Evolutionary conservation across 768 basidiomycete genomes (phyloP).

Genomic region (Tulasnella calospora): DNA sequence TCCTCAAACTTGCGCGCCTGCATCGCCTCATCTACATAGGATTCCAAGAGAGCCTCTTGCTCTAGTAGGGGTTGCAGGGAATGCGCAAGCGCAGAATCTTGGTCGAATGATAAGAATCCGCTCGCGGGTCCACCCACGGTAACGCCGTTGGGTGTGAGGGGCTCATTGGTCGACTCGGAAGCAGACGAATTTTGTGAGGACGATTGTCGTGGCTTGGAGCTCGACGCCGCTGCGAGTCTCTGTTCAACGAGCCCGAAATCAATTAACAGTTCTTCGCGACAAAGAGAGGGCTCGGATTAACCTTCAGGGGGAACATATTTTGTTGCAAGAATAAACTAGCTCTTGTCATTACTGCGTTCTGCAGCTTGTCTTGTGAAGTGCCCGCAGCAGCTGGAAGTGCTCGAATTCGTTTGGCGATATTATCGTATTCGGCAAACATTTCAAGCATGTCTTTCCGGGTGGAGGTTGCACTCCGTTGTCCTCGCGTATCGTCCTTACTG

Average conservation of each 20-base stretch:
- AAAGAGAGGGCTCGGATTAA: conserved; percentile 32
- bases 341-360: conserved; percentile 69
- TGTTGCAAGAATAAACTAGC: conserved; percentile 80
- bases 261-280: no score
- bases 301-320: conserved; percentile 85
- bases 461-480: conserved; percentile 49
- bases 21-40: conserved; percentile 86
- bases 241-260: not conserved
- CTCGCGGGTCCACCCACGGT: not conserved
- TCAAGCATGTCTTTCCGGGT: conserved; percentile 79
- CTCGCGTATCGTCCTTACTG: conserved; percentile 27
- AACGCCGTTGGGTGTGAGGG: conserved; percentile 18
- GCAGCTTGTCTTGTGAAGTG: conserved; percentile 77
- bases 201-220: not conserved
- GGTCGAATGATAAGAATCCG: conserved; percentile 39
- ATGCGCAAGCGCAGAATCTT: conserved; percentile 65
- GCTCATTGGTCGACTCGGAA: conserved; percentile 15
- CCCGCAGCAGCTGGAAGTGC: conserved; percentile 61
- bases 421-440: conserved; percentile 84
- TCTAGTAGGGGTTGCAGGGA: conserved; percentile 83
- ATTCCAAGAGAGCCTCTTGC: conserved; percentile 87
- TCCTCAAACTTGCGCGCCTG: conserved; percentile 93
- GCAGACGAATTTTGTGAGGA: conserved; percentile 18
- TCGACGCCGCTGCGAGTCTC: conserved; percentile 31
- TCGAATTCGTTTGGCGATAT: conserved; percentile 77